Conservation (phyloP, 768 basidiomycete genomes). For the Daedaleopsis nitida region DNA sequence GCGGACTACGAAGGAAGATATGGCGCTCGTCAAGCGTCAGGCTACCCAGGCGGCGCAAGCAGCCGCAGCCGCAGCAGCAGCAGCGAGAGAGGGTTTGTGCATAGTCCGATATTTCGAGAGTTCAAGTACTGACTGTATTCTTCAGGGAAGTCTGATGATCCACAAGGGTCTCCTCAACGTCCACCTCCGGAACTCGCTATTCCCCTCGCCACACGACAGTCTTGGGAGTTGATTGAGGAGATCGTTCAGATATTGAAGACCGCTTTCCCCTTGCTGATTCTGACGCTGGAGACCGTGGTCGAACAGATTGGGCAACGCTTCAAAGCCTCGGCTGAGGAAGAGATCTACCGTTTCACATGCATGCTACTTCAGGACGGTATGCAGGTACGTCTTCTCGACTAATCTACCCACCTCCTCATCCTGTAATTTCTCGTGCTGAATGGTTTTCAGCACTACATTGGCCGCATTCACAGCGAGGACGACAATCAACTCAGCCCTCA, state of each 20-base stretch:
- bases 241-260: conserved; percentile 93
- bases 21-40: conserved; percentile 49
- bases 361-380: conserved; percentile 88
- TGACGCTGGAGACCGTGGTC: conserved; percentile 96
- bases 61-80: conserved; percentile 8
- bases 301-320: conserved; percentile 92
- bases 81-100: not conserved
- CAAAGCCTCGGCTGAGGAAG: conserved; percentile 88
- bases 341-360: conserved; percentile 88
- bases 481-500: conserved; percentile 61
- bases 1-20: conserved; percentile 81
- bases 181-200: conserved; percentile 11
- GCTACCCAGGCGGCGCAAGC: conserved; percentile 20
- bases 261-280: conserved; percentile 89
- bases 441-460: conserved; percentile 58
- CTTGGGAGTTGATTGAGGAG: conserved; percentile 92
- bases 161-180: conserved; percentile 30
- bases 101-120: not conserved
- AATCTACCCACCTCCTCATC: not conserved
- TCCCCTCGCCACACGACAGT: conserved; percentile 44
- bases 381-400: conserved; percentile 53
- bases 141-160: conserved; percentile 1
- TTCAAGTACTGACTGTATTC: not conserved
- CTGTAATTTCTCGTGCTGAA: not conserved
- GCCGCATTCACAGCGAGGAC: conserved; percentile 70